Conservation (phyloP, 805 yeast genomes). For the Tetrapisispora taiwanensis region DNA sequence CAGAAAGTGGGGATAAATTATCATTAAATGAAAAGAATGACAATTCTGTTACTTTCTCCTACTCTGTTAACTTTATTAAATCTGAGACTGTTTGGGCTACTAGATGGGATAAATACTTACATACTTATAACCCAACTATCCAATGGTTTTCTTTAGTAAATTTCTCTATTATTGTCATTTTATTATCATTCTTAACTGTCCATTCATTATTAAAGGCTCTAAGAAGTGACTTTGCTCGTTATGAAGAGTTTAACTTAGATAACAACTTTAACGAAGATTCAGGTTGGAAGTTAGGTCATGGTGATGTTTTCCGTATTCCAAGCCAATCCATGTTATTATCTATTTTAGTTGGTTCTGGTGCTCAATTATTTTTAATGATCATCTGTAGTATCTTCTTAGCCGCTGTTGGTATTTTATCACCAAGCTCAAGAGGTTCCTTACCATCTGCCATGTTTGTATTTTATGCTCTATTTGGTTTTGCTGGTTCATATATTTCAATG, state of each 20-base stretch:
- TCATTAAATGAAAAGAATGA: slow-evolving; percentile 40
- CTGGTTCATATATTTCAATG: slow-evolving; percentile 84
- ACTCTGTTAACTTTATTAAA: slow-evolving; percentile 63
- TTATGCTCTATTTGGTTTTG: slow-evolving; percentile 68
- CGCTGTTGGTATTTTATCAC: slow-evolving; percentile 78
- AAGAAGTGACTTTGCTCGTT: slow-evolving; percentile 74
- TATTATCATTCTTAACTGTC: slow-evolving; percentile 66
- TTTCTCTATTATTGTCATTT: slow-evolving; percentile 70
- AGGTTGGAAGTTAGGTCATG: slow-evolving; percentile 95
- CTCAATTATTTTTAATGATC: slow-evolving; percentile 71
- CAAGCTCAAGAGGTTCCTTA: slow-evolving; percentile 89
- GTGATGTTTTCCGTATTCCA: slow-evolving; percentile 90
- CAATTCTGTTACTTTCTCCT: slow-evolving; percentile 65
- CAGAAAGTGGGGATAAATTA: slow-evolving; percentile 29
- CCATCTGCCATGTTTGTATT: slow-evolving; percentile 82
- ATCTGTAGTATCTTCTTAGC: slow-evolving; percentile 70
- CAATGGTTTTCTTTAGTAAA: slow-evolving; percentile 93
- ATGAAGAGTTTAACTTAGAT: slow-evolving; percentile 81
- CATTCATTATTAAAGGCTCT: slow-evolving; percentile 72
- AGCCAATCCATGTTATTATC: slow-evolving; percentile 58
- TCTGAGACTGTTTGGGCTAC: slow-evolving; percentile 90
- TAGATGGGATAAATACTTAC: slow-evolving; percentile 95
- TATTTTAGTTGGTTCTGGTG: slow-evolving; percentile 78
- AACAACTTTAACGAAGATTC: slow-evolving; percentile 83
- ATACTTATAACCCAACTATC: slow-evolving; percentile 82